Evolutionary conservation across 768 basidiomycete species (phyloP).

Genomic region (Brasilioporus rufonigricans): DNA sequence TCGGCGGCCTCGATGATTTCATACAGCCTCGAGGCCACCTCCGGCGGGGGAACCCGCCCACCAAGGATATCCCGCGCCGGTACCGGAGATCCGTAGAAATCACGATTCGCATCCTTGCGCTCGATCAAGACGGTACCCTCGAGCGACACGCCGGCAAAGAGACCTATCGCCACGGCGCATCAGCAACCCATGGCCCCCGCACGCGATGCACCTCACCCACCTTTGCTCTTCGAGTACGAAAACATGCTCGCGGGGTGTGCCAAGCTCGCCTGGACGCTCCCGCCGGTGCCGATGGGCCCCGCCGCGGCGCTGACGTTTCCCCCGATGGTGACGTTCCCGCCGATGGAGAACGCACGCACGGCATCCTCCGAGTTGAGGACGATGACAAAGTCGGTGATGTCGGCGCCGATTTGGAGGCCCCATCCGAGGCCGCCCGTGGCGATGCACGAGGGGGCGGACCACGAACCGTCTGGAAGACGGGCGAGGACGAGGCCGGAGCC

Average conservation of each 20-base stretch:
- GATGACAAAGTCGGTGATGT: slow-evolving; percentile 93
- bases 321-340: slow-evolving; percentile 95
- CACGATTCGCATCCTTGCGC: slow-evolving; percentile 92
- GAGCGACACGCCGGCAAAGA: slow-evolving; percentile 92
- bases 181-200: neutral
- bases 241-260: slow-evolving; percentile 98
- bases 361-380: slow-evolving; percentile 97
- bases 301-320: slow-evolving; percentile 84
- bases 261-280: slow-evolving; percentile 79
- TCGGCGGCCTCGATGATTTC: slow-evolving; percentile 97
- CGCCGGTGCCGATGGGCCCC: slow-evolving; percentile 93
- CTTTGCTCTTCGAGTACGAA: slow-evolving; percentile 94
- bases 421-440: slow-evolving; percentile 93
- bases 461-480: slow-evolving; percentile 90
- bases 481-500: slow-evolving; percentile 93
- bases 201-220: neutral
- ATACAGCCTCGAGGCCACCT: slow-evolving; percentile 88
- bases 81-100: slow-evolving; percentile 91
- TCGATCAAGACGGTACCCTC: slow-evolving; percentile 95
- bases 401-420: slow-evolving; percentile 95
- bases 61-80: slow-evolving; percentile 89
- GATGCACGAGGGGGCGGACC: slow-evolving; percentile 97
- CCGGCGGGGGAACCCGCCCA: slow-evolving; percentile 95
- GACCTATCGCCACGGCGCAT: slow-evolving; percentile 53
- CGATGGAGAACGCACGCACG: slow-evolving; percentile 90